Evolutionary conservation across 2,329 filamentous ascomycete genomes (phyloP), one percentile per base, ranked within the genome.

Genomic region (Trichoderma atroviride): DNA sequence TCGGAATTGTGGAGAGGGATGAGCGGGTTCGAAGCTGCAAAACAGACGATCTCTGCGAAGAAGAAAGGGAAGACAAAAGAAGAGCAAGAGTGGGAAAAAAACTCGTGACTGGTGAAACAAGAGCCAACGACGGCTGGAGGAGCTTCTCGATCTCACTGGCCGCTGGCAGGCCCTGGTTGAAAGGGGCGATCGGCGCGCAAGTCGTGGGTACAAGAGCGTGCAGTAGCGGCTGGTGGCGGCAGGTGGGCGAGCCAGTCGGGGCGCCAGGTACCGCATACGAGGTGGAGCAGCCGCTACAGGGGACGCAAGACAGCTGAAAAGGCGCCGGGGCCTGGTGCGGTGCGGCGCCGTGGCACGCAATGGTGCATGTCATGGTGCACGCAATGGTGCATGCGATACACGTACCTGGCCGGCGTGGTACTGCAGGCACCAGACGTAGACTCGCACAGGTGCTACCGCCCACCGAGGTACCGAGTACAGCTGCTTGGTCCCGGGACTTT

Each of bases 261-360:
- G 61, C 31, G 33, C 50, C 50, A 64, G 61, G 61, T 56, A 64
- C 61, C 37, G 63, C 63, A 66, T 58, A 66, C 53, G 63, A 65
- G 62, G 62, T 68, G 66, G 66, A 55, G 66, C 66, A 16, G 64
- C 52, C 63, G 52, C 63, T 58, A 57, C 24, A 33, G 35, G 63
- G 63, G 59, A 43, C 50, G n/a, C n/a, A n/a, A 43, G 62, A 40
- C 16, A 22, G 13, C 58, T 60, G 58, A 16, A 58, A 58, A 24
- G 4, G 56, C 14, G 19, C 55, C 16, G 7, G 31, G 24, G 22
- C 27, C 14, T 27, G 24, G 24, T 9, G 33, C 52, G 11, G n/a
- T 50, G 47, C 47, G 22, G 13, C 47, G n/a, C n/a, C 22, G 37
- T 40, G 19, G 43, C 43, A 19, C 19, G 40, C 43, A 47, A 37